Base-by-base conservation (phyloP, 176 grass and related monocot genomes). In the Oryza meyeriana region DNA sequence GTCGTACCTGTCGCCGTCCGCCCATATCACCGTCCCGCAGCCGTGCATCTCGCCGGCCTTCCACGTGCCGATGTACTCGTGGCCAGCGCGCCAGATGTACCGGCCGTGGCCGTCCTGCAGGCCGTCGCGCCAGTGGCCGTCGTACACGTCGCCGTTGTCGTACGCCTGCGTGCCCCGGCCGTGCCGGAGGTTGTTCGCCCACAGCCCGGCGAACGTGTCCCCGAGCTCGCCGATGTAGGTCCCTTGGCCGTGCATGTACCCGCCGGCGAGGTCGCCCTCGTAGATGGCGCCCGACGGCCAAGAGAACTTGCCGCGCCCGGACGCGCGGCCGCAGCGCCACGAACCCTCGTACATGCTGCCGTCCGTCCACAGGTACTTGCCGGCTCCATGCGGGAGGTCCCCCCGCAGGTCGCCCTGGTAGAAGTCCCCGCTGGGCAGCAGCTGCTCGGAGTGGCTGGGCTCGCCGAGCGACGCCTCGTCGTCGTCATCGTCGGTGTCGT, bases 311-410 rank as follows among this genome's bases (percentile, higher is more conserved):
- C 94, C 94, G 16, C 85, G 90, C 0, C 94, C 94, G 4, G 83
- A 87, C 1, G 91, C 89, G 33, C 83, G 88, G 1, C 94, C 94
- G 25, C 67, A 55, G 4, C 81, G 80, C 94, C 94, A 97, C 0
- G 85, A 70, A 4, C 94, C 91, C 84, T 93, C 91, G 71, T 97
- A 97, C 94, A 97, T 87, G 86, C 94, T 91, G 22, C 91, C 94
- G 29, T 97, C 94, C 8, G 85, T 90, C 94, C 94, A 93, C 0
- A 97, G 84, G 34, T 87, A 97, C 74, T 97, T 97, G 6, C 94
- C 94, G 9, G 57, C 47, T 36, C 94, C 94, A 72, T 93, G 73
- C 0, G 94, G 91, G 16, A 84, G 66, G 16, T 84, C 80, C 0
- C 74, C 61, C 34, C 32, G 69, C 28, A 92, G 82, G 33, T 87